These are phyloP conservation scores for Argentina anserina DNA, from an alignment of 306 rosid species.

Conservation along the genomic window DNA sequence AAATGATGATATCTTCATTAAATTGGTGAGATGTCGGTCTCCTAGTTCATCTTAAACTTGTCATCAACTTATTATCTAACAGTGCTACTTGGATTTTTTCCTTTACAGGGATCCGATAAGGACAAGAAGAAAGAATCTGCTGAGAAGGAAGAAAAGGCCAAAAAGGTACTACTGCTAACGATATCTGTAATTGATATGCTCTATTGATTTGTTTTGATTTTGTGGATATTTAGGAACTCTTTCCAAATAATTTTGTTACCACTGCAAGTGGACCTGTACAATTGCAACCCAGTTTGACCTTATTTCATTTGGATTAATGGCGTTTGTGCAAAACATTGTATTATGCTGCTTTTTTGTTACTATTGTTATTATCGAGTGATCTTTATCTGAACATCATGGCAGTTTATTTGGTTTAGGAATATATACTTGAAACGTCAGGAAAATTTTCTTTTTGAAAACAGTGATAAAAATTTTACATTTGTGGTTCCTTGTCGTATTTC, in stretches of 20 bases:
- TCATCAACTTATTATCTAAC: background rate
- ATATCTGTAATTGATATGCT: background rate
- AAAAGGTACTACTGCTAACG: constrained; percentile 52
- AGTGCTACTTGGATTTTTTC: constrained; percentile 4
- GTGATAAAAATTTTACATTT: too few relatives aligned
- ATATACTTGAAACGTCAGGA: too few relatives aligned
- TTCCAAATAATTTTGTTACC: too few relatives aligned
- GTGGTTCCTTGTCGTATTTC: too few relatives aligned
- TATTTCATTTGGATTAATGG: background rate
- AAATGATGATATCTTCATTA: constrained; percentile 62
- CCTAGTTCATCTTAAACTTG: background rate
- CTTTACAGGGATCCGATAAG: constrained; percentile 76
- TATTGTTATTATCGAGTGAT: too few relatives aligned
- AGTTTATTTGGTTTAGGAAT: too few relatives aligned
- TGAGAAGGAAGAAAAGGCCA: constrained; percentile 82
- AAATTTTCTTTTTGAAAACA: too few relatives aligned
- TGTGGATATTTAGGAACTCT: too few relatives aligned
- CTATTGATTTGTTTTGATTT: background rate
- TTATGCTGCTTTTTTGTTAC: too few relatives aligned
- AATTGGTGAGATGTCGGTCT: constrained; percentile 81
- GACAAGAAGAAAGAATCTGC: constrained; percentile 75
- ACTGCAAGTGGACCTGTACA: too few relatives aligned
- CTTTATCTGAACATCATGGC: too few relatives aligned
- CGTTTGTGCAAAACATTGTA: too few relatives aligned
- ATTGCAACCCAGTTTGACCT: background rate